Base-by-base conservation (phyloP, 805 yeast genomes). In the Nakazawaea pomicola region DNA sequence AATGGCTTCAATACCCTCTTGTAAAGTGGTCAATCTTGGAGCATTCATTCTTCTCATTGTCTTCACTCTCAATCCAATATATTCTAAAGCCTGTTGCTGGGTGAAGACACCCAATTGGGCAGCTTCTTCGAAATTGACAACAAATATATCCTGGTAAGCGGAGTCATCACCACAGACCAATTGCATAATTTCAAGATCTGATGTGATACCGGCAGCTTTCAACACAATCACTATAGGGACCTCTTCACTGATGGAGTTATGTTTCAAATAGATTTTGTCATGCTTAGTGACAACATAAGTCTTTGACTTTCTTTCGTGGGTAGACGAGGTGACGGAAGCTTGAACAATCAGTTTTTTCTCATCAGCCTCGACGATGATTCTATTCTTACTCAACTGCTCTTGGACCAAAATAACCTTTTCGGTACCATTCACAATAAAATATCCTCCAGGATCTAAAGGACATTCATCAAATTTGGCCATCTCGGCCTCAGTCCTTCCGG, bases 391-490 rank as follows among this genome's bases (percentile, higher is more conserved):
- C 59, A 93, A 71, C 70, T 93, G 99, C 63, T 93, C 99, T 63
- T 93, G 99, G 32, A 93, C 95, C 51, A 93, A 72, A 48, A 93
- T 93, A 33, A 93, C 99, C 60, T 93, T 93, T 55, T 93, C 99
- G 0, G 99, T 93, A 60, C 99, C 99, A 58, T 91, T 91, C 46
- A 91, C 97, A 56, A 91, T 86, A 56, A 93, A 93, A 58, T 93
- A 93, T 54, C 99, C 99, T 65, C 99, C 99, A 6, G 99, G 99
- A 64, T 93, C 99, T 37, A 93, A 69, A 0, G 99, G 99, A 62
- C 99, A 93, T 63, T 93, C 99, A 52, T 86, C 82, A 50, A 85
- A 69, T 19, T 66, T 66, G 0, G 99, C 97, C 98, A 93, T 91
- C 51, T 78, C 83, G 23, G 67, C 60, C 54, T 91, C 96, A 38